phyloP scores from a whole-genome alignment of 2,329 filamentous ascomycete genomes.

The Rosellinia necatrix region DNA sequence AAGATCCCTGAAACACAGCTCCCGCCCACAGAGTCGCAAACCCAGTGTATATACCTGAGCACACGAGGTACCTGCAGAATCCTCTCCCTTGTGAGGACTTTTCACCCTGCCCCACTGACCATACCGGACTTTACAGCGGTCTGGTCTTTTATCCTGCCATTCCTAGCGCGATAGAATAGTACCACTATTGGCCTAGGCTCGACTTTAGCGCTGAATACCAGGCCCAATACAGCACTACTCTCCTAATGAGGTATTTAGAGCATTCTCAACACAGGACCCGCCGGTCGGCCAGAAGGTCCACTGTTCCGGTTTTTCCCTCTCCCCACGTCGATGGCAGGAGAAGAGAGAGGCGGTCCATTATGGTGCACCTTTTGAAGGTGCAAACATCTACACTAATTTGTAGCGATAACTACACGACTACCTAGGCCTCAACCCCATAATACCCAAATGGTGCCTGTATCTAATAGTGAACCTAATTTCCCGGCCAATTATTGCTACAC shows the following conservation, averaged over 20 bases:
- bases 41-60: neutral
- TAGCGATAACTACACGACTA: neutral
- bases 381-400: no score
- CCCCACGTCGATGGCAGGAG: conserved; percentile 5
- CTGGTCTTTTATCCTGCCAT: conserved; percentile 28
- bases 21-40: neutral
- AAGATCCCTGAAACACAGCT: conserved; percentile 34
- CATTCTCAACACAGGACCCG: conserved; percentile 27
- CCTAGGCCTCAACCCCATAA: no score
- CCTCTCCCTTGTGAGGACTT: conserved; percentile 8
- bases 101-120: conserved; percentile 16
- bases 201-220: conserved; percentile 25
- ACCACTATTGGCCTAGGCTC: conserved; percentile 22
- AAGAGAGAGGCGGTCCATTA: conserved; percentile 15
- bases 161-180: conserved; percentile 28
- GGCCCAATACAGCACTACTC: conserved; percentile 30
- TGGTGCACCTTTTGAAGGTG: no score
- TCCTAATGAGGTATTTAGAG: conserved; percentile 38
- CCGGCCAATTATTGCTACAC: no score
- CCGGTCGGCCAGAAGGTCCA: conserved; percentile 36
- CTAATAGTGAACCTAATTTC: no score
- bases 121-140: conserved; percentile 24
- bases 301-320: conserved; percentile 31
- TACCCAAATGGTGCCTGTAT: no score
- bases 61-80: conserved; percentile 24